Conservation (phyloP, 2,329 filamentous ascomycete genomes). For the Teratosphaeria destructans region DNA sequence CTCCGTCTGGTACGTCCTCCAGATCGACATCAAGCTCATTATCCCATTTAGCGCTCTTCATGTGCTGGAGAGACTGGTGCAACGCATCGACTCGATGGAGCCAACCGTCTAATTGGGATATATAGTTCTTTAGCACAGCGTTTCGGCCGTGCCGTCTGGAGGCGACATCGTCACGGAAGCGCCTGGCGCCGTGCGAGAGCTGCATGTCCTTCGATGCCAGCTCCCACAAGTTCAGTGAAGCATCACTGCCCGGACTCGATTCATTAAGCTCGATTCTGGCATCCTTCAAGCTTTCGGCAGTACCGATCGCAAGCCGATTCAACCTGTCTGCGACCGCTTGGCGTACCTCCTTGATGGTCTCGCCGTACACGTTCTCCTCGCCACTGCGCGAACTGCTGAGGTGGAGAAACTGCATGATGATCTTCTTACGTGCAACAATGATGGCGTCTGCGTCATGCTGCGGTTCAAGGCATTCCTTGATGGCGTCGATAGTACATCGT, state of each 20-base stretch:
- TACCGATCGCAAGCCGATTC: not conserved
- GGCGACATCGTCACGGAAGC: conserved; percentile 60
- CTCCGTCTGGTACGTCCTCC: conserved; percentile 52
- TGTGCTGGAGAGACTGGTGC: conserved; percentile 50
- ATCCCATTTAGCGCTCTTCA: conserved; percentile 63
- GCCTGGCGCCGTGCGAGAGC: conserved; percentile 22
- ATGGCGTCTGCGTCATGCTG: conserved; percentile 13
- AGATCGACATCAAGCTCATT: conserved; percentile 58
- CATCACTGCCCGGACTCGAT: not conserved
- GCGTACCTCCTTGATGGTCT: conserved; percentile 12
- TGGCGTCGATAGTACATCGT: conserved; percentile 11
- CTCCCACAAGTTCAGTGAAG: conserved; percentile 13
- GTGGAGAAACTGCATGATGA: conserved; percentile 18
- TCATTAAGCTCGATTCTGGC: not conserved
- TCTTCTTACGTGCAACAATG: conserved; percentile 14
- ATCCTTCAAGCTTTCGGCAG: not conserved
- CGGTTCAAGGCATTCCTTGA: conserved; percentile 9
- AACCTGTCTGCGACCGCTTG: conserved; percentile 3
- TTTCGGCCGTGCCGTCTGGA: conserved; percentile 64
- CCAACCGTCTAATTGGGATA: conserved; percentile 62
- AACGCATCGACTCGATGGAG: conserved; percentile 60
- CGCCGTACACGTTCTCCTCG: not conserved
- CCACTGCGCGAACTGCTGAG: conserved; percentile 8
- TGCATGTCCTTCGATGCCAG: conserved; percentile 17
- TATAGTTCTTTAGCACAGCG: conserved; percentile 51